Evolutionary conservation across 2,329 filamentous ascomycete species (phyloP).

Genomic region (Lasiodiplodia gonubiensis): DNA sequence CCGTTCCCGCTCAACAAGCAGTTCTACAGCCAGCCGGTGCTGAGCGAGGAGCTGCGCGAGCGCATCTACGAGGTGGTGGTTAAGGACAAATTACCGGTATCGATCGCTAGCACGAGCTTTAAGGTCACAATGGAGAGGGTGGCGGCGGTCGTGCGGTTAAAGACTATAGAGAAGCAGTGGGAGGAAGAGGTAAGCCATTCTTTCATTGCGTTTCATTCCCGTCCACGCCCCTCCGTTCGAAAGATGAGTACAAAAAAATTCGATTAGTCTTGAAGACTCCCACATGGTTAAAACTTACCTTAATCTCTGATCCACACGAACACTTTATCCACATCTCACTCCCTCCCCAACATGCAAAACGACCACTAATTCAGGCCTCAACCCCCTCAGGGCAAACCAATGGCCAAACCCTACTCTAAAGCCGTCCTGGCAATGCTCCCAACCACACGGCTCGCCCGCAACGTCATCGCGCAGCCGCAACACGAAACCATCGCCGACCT

Average conservation of each 20-base stretch:
- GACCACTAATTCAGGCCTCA: constrained; percentile 4
- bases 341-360: not conserved
- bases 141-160: constrained; percentile 82
- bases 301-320: constrained; percentile 69
- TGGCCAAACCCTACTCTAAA: constrained; percentile 77
- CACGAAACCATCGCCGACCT: constrained; percentile 71
- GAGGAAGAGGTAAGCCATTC: constrained; percentile 69
- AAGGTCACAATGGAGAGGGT: constrained; percentile 83
- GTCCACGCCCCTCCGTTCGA: constrained; percentile 30
- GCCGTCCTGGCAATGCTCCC: constrained; percentile 84
- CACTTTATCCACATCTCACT: constrained; percentile 30
- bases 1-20: constrained; percentile 77
- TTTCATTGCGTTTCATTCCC: not conserved
- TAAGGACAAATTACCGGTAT: constrained; percentile 59
- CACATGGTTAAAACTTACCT: constrained; percentile 83
- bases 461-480: constrained; percentile 45
- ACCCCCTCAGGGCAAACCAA: constrained; percentile 69
- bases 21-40: constrained; percentile 74
- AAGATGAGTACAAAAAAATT: constrained; percentile 76
- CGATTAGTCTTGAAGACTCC: constrained; percentile 99
- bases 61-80: constrained; percentile 64
- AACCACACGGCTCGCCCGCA: constrained; percentile 43
- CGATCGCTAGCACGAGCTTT: constrained; percentile 76
- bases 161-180: constrained; percentile 84
- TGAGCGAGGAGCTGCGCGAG: constrained; percentile 75